Evolutionary conservation across 1,284 basidiomycete genomes (phyloP), one percentile per base, ranked within the genome.

Genomic region (Pseudomicrostroma phylloplanum): DNA sequence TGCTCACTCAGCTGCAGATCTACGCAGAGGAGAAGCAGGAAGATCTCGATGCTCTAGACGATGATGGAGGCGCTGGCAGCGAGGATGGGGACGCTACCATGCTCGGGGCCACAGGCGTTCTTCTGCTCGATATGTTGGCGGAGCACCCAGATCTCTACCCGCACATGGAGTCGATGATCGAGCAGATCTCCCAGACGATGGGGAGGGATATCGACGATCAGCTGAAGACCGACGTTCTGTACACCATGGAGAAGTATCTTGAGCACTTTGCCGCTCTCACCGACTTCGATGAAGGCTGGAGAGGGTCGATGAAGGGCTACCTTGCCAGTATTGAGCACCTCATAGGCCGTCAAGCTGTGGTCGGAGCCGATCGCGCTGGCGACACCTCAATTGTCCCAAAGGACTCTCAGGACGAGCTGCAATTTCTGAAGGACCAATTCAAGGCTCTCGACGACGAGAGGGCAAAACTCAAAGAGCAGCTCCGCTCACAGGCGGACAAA

Each of bases 11-110:
- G 71, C 81, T 92, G 6, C 85, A 89, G 66, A 84, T 90, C 17
- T 93, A 91, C 70, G 84, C 85, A 0, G 90, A 94, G 67, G 91
- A 92, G 77, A 89, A 90, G 71, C 89, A 88, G 57, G 90, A 92
- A 68, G 91, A 94, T 77, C 88, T 90, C 76, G 87, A 89, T 74
- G 89, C 92, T 60, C 83, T 91, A 78, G 68, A 66, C 49, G 71
- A 74, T 19, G 61, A 71, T 7, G 62, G 62, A 3, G 15, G 15
- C 6, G 12, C 4, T 12, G 30, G 30, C 30, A n/a, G 17, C 43
- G 4, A n/a, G 6, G 43, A 48, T 21, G 21, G 21, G 6, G 43
- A 48, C 12, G 43, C 17, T 6, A 48, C 43, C 15, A 48, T 4
- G 43, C 43, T 48, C 17, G 51, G 51, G 6, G 67, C 4, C 60